Conservation (phyloP, 805 yeast species). For the Yarrowia alimentaria region DNA sequence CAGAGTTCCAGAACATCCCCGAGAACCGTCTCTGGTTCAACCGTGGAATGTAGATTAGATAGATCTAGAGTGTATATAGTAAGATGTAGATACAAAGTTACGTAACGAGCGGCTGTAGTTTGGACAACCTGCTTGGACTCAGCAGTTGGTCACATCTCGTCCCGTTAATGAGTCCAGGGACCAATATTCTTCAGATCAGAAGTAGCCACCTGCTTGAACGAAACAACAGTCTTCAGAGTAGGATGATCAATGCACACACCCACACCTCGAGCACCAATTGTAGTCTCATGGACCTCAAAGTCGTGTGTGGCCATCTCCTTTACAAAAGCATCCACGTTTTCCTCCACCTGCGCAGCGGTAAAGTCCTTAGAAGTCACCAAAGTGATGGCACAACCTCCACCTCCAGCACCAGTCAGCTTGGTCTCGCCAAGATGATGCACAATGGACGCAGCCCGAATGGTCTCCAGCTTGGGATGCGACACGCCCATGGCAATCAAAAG, state of each 20-base stretch:
- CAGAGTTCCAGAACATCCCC: constrained; percentile 53
- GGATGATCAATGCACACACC: constrained; percentile 38
- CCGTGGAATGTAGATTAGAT: constrained; percentile 80
- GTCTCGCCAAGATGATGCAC: constrained; percentile 72
- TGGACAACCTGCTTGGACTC: too few relatives aligned
- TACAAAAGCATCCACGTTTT: constrained; percentile 37
- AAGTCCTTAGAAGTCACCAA: constrained; percentile 50
- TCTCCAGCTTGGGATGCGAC: constrained; percentile 87
- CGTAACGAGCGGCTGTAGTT: too few relatives aligned
- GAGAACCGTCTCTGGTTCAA: constrained; percentile 79
- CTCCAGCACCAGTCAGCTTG: constrained; percentile 97
- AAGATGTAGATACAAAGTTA: constrained; percentile 5
- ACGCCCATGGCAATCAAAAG: constrained; percentile 82
- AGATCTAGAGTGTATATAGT: too few relatives aligned
- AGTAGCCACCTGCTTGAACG: constrained; percentile 10
- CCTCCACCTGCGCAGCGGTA: constrained; percentile 33
- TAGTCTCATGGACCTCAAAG: constrained; percentile 73
- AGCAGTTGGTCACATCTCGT: too few relatives aligned
- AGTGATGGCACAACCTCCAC: constrained; percentile 98
- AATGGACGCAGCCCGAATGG: constrained; percentile 65
- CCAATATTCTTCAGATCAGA: constrained; percentile 22
- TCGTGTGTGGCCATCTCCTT: constrained; percentile 42
- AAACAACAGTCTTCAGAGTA: constrained; percentile 12
- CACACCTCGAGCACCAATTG: constrained; percentile 87
- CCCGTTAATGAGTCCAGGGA: constrained; percentile 18